phyloP scores from a whole-genome alignment of 805 yeast species.

The Myxozyma melibiosi region DNA sequence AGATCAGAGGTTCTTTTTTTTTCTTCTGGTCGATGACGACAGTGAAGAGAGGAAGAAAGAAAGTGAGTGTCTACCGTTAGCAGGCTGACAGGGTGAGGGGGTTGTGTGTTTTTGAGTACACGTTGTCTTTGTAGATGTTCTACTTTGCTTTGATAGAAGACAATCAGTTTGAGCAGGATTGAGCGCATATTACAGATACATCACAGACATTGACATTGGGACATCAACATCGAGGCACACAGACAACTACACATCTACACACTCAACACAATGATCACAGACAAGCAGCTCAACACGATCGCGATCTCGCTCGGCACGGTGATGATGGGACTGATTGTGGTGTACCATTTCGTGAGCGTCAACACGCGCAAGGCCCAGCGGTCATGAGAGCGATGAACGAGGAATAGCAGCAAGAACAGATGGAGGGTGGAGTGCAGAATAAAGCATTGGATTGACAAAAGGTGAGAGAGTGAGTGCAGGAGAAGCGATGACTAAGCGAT shows the following conservation, averaged over 20 bases:
- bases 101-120: background rate
- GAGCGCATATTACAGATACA: too few relatives aligned
- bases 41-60: too few relatives aligned
- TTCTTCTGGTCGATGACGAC: background rate
- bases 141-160: too few relatives aligned
- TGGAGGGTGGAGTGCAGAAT: background rate
- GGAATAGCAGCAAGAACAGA: background rate
- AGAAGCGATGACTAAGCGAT: background rate
- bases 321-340: slow-evolving; percentile 68
- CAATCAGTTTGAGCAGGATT: too few relatives aligned
- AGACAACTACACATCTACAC: too few relatives aligned
- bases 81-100: background rate
- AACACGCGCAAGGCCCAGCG: slow-evolving; percentile 15
- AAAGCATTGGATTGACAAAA: background rate
- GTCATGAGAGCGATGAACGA: background rate
- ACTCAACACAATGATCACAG: slow-evolving; percentile 91
- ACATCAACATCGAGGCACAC: too few relatives aligned
- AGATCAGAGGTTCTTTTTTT: too few relatives aligned
- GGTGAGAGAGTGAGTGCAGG: background rate
- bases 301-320: slow-evolving; percentile 74
- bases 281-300: slow-evolving; percentile 71
- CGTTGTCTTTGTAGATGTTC: too few relatives aligned
- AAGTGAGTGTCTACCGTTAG: slow-evolving; percentile 5
- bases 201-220: too few relatives aligned
- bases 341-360: slow-evolving; percentile 58